Evolutionary conservation across 169 alveolate genomes (phyloP).

Genomic region (Plasmodium yoelii): DNA sequence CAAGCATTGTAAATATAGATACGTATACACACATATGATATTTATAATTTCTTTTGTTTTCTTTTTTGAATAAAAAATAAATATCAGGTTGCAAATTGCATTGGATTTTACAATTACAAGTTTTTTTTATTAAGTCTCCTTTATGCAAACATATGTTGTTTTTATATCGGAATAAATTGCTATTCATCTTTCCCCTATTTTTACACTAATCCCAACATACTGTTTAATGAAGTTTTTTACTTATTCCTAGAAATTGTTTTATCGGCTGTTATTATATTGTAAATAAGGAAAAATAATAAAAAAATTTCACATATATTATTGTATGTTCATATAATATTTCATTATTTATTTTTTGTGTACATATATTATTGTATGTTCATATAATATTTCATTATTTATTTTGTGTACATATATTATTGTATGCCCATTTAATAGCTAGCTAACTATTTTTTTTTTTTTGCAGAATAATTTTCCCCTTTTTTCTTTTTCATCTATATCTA

Average conservation of each 20-base stretch:
- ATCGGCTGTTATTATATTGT: slow-evolving; percentile 39
- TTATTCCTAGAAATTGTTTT: slow-evolving; percentile 51
- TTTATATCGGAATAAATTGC: slow-evolving; percentile 42
- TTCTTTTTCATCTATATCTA: slow-evolving; percentile 35
- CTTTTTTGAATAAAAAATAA: no score
- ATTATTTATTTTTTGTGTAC: neutral
- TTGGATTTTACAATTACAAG: slow-evolving; percentile 72
- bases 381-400: neutral
- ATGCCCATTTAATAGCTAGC: neutral
- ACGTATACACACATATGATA: no score
- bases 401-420: neutral
- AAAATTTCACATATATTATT: neutral
- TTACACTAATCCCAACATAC: slow-evolving; percentile 51
- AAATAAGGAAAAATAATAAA: neutral
- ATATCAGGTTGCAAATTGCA: slow-evolving; percentile 74
- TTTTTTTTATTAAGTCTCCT: slow-evolving; percentile 54
- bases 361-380: neutral
- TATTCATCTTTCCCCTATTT: slow-evolving; percentile 48
- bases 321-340: neutral
- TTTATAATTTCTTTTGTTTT: no score
- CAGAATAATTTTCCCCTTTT: slow-evolving; percentile 57
- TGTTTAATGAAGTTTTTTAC: slow-evolving; percentile 54
- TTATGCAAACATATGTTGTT: slow-evolving; percentile 42
- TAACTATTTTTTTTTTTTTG: slow-evolving; percentile 5
- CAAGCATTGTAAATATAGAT: no score